phyloP scores from a whole-genome alignment of 768 basidiomycete species.

The Mycena maculata region DNA sequence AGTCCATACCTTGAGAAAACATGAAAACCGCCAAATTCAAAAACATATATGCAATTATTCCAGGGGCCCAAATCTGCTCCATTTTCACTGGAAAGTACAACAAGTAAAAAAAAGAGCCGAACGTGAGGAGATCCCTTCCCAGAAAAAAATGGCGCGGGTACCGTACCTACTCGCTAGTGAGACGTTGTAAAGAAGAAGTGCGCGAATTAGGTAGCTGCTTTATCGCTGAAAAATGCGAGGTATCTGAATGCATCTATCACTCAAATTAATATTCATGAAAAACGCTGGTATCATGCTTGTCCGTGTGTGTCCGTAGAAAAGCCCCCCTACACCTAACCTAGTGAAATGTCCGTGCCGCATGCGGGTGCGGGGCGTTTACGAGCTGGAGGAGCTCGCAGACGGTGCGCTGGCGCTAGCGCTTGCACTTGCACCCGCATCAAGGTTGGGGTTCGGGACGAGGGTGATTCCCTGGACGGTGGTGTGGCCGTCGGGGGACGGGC shows the following conservation, averaged over 20 bases:
- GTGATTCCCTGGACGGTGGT: conserved; percentile 62
- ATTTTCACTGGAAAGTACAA: conserved; percentile 11
- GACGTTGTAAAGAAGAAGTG: conserved; percentile 3
- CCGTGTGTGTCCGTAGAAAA: conserved; percentile 25
- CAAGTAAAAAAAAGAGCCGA: conserved; percentile 1
- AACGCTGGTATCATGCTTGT: conserved; percentile 29
- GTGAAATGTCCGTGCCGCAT: conserved; percentile 28
- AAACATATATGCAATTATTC: background rate
- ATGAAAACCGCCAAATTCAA: background rate
- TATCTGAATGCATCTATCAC: conserved; percentile 37
- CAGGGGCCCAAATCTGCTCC: background rate
- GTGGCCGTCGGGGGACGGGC: conserved; percentile 53
- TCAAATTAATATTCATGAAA: conserved; percentile 29
- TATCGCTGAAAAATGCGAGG: conserved; percentile 28
- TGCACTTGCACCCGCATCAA: conserved; percentile 3
- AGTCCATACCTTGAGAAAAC: background rate
- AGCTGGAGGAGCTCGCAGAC: conserved; percentile 8
- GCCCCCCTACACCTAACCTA: conserved; percentile 4
- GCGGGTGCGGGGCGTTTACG: background rate
- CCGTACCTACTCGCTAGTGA: background rate
- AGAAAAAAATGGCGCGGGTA: conserved; percentile 9
- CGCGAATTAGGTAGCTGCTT: conserved; percentile 27
- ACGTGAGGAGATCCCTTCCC: conserved; percentile 7
- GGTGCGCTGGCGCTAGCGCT: conserved; percentile 20
- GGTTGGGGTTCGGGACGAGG: conserved; percentile 31